Evolutionary conservation across 2,329 filamentous ascomycete species (phyloP), one percentile per base, ranked within the genome.

Genomic region (Apiospora pterosperma): DNA sequence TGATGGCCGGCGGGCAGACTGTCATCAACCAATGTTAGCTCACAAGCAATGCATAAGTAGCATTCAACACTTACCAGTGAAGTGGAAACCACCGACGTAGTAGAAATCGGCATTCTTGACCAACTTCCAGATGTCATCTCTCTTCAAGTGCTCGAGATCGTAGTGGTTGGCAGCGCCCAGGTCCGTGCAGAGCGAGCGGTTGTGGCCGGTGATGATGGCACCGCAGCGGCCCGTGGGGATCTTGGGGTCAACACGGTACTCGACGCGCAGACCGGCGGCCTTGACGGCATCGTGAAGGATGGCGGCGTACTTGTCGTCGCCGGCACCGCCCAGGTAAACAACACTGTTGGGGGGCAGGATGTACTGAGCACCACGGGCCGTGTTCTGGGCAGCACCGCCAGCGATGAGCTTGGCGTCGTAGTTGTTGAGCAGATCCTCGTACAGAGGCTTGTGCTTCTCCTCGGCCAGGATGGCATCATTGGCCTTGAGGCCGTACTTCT

Each of bases 401-500:
- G 96, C 93, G 76, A 98, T 96, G 77, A 98, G 85, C 82, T 97
- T 96, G 69, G 95, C 95, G 73, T 96, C 88, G 82, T 90, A 92
- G 86, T 96, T 95, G 81, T 92, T 90, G 73, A 97, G 88, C 71
- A 98, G 88, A 76, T 99, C 96, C 77, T 98, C 94, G 80, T 93
- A 99, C 76, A 99, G 87, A 58, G 86, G 88, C 76, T 91, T 85
- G 82, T 99, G 96, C 84, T 97, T 91, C 76, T 92, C 88, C 80
- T 97, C 93, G 64, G 95, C 95, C 67, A 99, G 92, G 78, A 99
- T 97, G 74, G 96, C 96, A 79, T 99, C 95, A 83, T 99, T 97
- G 79, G 91, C 86, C 85, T 99, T 97, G 74, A 99, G 86, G 66
- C 83, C 89, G 78, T 99, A 99, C 85, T 97, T 97, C 71, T 94